These are phyloP conservation scores for Ramaria rubella DNA, from an alignment of 768 basidiomycete genomes.

Conservation along the genomic window DNA sequence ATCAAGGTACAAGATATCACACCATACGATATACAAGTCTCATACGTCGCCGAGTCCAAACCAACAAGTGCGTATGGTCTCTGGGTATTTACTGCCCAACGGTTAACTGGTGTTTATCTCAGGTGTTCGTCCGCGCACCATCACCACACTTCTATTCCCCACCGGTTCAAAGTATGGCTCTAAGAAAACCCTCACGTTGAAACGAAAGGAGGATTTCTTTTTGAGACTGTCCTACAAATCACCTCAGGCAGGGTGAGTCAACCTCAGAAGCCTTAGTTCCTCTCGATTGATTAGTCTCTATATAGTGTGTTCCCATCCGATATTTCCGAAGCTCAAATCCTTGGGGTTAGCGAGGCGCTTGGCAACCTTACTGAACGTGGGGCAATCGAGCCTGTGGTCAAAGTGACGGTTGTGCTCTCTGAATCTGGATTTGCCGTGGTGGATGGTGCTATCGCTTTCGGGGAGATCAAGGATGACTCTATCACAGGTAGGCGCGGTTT, in stretches of 20 bases:
- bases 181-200: slow-evolving; percentile 83
- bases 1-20: slow-evolving; percentile 76
- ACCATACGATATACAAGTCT: slow-evolving; percentile 70
- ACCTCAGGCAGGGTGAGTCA: slow-evolving; percentile 50
- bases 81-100: not conserved
- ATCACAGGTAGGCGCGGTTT: slow-evolving; percentile 47
- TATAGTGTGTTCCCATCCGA: slow-evolving; percentile 64
- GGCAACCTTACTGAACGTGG: slow-evolving; percentile 79
- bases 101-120: slow-evolving; percentile 19
- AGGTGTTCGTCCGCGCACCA: slow-evolving; percentile 50
- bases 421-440: slow-evolving; percentile 84
- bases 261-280: not conserved
- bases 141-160: slow-evolving; percentile 73
- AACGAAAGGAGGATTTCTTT: slow-evolving; percentile 75
- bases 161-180: slow-evolving; percentile 67
- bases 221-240: slow-evolving; percentile 75
- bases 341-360: slow-evolving; percentile 68
- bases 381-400: slow-evolving; percentile 76
- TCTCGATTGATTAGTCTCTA: not conserved
- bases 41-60: slow-evolving; percentile 62
- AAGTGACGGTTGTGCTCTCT: slow-evolving; percentile 75
- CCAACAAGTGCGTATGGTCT: slow-evolving; percentile 22
- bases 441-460: slow-evolving; percentile 69
- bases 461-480: slow-evolving; percentile 77
- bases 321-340: slow-evolving; percentile 66